Percentiles rank a stretch among this genome's conserved stretches.
Conservation (phyloP, 2,329 filamentous ascomycete species). For the Trichocomaceae sp. region DNA sequence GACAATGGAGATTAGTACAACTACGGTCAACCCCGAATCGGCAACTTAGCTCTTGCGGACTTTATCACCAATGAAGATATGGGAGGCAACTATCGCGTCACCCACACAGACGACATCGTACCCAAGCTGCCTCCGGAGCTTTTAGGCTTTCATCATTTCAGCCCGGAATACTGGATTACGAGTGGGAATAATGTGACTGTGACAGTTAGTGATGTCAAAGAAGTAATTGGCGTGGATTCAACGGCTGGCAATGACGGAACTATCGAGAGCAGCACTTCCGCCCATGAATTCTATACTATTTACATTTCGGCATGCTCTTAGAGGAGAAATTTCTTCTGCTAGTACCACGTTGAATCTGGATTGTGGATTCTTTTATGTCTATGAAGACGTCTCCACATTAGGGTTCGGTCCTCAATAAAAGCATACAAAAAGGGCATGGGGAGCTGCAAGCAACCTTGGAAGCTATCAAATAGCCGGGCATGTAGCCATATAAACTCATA, state of each 20-base stretch:
- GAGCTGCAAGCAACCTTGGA: too few species aligned
- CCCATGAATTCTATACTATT: constrained; percentile 31
- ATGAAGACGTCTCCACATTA: too few species aligned
- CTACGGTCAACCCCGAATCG: constrained; percentile 39
- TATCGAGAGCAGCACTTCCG: constrained; percentile 16
- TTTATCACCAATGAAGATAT: constrained; percentile 32
- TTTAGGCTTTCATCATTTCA: constrained; percentile 30
- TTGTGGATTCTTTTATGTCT: too few species aligned
- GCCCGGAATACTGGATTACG: constrained; percentile 39
- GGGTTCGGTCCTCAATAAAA: too few species aligned
- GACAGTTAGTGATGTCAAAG: constrained; percentile 26
- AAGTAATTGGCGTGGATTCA: constrained; percentile 29
- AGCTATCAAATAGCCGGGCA: too few species aligned
- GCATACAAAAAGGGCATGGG: too few species aligned
- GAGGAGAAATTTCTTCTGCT: not conserved
- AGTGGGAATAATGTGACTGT: constrained; percentile 24
- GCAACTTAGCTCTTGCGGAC: constrained; percentile 31
- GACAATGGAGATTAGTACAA: constrained; percentile 28
- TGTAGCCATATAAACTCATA: too few species aligned
- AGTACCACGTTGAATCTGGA: too few species aligned
- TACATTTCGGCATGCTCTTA: constrained; percentile 11
- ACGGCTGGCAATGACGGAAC: constrained; percentile 29
- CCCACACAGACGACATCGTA: constrained; percentile 34
- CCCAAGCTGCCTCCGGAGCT: constrained; percentile 32
- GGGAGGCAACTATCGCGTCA: constrained; percentile 31